Percentiles rank a stretch among this genome's conserved stretches.
Conservation (phyloP, 345 rosid species). For the Rhizophora mangle region DNA sequence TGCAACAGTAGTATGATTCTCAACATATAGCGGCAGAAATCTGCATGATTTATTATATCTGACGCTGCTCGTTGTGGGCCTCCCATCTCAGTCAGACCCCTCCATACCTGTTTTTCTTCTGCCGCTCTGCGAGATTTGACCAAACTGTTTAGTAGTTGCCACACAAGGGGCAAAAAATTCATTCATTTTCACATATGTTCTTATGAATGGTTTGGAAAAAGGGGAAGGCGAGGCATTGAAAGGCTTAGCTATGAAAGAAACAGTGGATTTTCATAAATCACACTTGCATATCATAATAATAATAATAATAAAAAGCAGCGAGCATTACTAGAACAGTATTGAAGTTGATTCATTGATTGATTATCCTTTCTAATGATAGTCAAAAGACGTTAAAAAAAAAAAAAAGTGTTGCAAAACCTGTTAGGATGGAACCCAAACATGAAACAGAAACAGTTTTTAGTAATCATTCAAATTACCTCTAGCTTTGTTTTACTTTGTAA, state of each 20-base stretch:
- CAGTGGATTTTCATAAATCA: neutral
- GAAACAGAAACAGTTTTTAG: neutral
- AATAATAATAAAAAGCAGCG: too few relatives aligned
- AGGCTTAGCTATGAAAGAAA: slow-evolving; percentile 11
- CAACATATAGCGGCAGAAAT: slow-evolving; percentile 28
- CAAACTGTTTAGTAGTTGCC: slow-evolving; percentile 10
- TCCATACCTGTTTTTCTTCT: slow-evolving; percentile 26
- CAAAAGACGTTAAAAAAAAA: neutral
- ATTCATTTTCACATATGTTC: slow-evolving; percentile 13
- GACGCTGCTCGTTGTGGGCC: slow-evolving; percentile 54
- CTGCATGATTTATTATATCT: slow-evolving; percentile 55
- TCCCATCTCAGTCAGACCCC: slow-evolving; percentile 32
- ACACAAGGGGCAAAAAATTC: slow-evolving; percentile 12
- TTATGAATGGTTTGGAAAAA: too few relatives aligned
- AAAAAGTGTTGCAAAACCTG: neutral
- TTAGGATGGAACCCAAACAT: slow-evolving; percentile 7
- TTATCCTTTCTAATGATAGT: too few relatives aligned
- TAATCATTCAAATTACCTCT: slow-evolving; percentile 6
- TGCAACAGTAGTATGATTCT: slow-evolving; percentile 48
- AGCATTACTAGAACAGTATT: neutral
- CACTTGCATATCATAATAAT: neutral
- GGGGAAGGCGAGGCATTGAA: slow-evolving; percentile 7
- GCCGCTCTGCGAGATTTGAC: slow-evolving; percentile 33
- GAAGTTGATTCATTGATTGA: neutral
- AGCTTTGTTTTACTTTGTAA: slow-evolving; percentile 11